Conservation (phyloP, 768 basidiomycete genomes). For the Tulasnella sp. region DNA sequence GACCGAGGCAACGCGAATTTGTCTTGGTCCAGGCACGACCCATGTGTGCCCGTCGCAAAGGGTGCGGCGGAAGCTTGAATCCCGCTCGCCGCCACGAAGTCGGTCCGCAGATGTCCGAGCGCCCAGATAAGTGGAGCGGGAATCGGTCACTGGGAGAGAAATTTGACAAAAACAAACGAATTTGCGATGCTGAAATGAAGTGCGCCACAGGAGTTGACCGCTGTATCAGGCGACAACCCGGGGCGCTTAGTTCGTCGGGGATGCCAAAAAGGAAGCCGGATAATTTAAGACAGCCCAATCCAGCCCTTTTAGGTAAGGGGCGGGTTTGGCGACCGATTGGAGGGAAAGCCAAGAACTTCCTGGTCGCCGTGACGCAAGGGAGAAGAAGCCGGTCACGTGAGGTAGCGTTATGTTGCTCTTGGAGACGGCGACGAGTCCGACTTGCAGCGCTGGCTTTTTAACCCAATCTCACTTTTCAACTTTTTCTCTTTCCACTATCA, state of each 20-base stretch:
- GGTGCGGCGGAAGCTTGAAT: constrained; percentile 1
- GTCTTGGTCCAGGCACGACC: neutral
- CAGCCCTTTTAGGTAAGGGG: neutral
- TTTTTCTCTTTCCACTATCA: neutral
- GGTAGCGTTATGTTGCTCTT: neutral
- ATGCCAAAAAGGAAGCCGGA: too few species aligned
- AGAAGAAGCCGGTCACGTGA: neutral
- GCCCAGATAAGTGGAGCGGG: neutral
- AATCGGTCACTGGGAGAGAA: too few species aligned
- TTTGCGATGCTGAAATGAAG: too few species aligned
- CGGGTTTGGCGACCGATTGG: neutral
- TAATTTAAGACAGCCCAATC: neutral
- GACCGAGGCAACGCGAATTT: neutral
- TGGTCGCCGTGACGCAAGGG: neutral
- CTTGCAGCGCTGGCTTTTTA: neutral
- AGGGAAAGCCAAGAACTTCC: neutral
- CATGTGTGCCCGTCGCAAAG: neutral
- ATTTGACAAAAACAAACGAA: neutral
- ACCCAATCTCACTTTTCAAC: neutral
- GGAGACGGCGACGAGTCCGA: neutral
- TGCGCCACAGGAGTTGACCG: too few species aligned
- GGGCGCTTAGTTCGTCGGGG: too few species aligned
- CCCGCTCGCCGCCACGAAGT: neutral
- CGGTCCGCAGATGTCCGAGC: neutral
- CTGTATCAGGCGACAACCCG: too few species aligned